A percentile compares a stretch with the other conserved stretches of the same genome.
Conservation (phyloP, 345 rosid genomes). For the Cardamine resedifolia region DNA sequence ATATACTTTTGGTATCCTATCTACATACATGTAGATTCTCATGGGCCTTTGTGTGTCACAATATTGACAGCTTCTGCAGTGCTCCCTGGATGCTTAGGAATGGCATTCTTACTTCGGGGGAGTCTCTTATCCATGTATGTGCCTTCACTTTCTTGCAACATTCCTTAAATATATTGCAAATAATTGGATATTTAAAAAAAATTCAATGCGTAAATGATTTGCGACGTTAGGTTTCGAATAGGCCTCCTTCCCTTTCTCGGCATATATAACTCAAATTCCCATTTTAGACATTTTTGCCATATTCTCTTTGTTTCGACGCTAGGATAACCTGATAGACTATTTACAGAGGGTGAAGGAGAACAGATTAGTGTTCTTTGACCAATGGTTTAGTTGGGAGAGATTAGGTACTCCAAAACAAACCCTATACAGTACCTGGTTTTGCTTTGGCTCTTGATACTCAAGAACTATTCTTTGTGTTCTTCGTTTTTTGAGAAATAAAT, state of each 20-base stretch:
- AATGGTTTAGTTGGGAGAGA: slow-evolving; percentile 1
- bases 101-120: slow-evolving; percentile 72
- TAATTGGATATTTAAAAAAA: neutral
- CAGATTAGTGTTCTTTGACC: slow-evolving; percentile 2
- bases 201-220: slow-evolving; percentile 11
- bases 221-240: neutral
- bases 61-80: slow-evolving; percentile 82
- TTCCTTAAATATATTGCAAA: neutral
- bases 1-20: slow-evolving; percentile 27
- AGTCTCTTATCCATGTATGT: slow-evolving; percentile 87
- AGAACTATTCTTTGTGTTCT: neutral
- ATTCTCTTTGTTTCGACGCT: neutral
- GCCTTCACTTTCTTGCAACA: slow-evolving; percentile 14
- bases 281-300: neutral
- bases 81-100: slow-evolving; percentile 89
- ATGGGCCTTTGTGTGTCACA: slow-evolving; percentile 23
- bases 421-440: slow-evolving; percentile 1
- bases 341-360: neutral
- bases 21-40: slow-evolving; percentile 25
- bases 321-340: slow-evolving; percentile 16
- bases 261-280: neutral
- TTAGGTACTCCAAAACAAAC: neutral
- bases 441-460: neutral
- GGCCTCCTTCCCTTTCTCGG: slow-evolving; percentile 7
- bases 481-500: neutral